phyloP scores from a whole-genome alignment of 176 grass and related monocot species.

The Pontederia paniculata region DNA sequence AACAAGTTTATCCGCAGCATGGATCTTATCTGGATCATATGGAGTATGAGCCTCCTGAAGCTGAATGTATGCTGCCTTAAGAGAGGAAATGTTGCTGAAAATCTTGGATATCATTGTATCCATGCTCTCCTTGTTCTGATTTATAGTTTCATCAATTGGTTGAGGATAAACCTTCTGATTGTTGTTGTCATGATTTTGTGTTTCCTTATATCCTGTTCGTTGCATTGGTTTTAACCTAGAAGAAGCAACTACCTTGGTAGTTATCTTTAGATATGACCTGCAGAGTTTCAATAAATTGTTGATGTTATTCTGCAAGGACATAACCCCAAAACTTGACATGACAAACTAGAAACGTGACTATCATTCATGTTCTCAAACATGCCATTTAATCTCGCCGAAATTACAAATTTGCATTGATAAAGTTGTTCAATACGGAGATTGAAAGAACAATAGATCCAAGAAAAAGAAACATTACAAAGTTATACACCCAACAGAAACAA shows the following conservation, averaged over 20 bases:
- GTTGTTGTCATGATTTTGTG: slow-evolving; percentile 69
- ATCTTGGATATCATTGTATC: slow-evolving; percentile 58
- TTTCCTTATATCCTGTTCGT: slow-evolving; percentile 25
- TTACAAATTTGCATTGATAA: too few relatives aligned
- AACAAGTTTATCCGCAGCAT: slow-evolving; percentile 74
- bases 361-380: too few relatives aligned
- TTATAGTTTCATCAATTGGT: slow-evolving; percentile 73
- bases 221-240: slow-evolving; percentile 20
- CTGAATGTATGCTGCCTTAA: slow-evolving; percentile 83
- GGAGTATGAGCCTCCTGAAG: slow-evolving; percentile 95
- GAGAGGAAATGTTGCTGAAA: slow-evolving; percentile 91
- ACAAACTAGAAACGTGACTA: too few relatives aligned
- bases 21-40: slow-evolving; percentile 84
- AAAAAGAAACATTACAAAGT: too few relatives aligned
- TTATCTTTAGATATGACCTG: neutral
- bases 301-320: neutral
- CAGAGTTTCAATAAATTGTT: neutral
- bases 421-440: too few relatives aligned
- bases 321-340: too few relatives aligned
- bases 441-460: too few relatives aligned
- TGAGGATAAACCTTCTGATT: slow-evolving; percentile 91
- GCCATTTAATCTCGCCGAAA: too few relatives aligned
- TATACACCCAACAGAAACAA: too few relatives aligned
- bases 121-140: slow-evolving; percentile 56
- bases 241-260: neutral